These are phyloP conservation scores for Hyphodiscus sp. DNA, from an alignment of 2,329 filamentous ascomycete species.

Conservation along the genomic window DNA sequence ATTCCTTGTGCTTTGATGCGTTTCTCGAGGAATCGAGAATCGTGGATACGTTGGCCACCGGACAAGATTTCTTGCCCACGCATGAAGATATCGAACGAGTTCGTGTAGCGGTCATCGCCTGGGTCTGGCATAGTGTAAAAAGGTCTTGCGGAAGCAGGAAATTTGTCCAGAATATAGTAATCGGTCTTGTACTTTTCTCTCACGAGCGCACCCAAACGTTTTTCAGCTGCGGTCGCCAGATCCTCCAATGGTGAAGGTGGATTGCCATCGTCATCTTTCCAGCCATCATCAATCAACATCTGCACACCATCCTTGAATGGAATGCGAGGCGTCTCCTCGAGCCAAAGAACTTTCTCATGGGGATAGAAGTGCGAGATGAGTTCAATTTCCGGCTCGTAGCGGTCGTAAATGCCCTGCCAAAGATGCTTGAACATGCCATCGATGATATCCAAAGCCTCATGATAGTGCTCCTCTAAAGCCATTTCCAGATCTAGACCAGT, in stretches of 20 bases:
- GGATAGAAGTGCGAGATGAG: conserved; percentile 79
- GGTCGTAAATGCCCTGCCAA: conserved; percentile 63
- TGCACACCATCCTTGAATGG: conserved; percentile 73
- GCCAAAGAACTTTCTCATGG: conserved; percentile 78
- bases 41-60: conserved; percentile 88
- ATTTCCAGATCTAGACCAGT: conserved; percentile 91
- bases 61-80: conserved; percentile 90
- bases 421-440: conserved; percentile 78
- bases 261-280: conserved; percentile 71
- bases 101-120: conserved; percentile 66
- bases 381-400: conserved; percentile 66
- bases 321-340: conserved; percentile 78
- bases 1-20: conserved; percentile 74
- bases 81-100: conserved; percentile 93
- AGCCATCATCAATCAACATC: conserved; percentile 73
- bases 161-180: conserved; percentile 93
- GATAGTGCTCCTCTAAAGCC: conserved; percentile 82
- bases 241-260: conserved; percentile 68
- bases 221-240: conserved; percentile 78
- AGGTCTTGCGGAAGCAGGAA: conserved; percentile 74
- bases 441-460: conserved; percentile 74
- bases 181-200: conserved; percentile 84
- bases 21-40: conserved; percentile 64
- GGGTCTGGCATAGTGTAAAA: conserved; percentile 89
- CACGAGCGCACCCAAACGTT: conserved; percentile 75